These are phyloP conservation scores for Lodderomyces jiufengensis DNA, from an alignment of 1,139 yeast genomes.

Conservation along the genomic window DNA sequence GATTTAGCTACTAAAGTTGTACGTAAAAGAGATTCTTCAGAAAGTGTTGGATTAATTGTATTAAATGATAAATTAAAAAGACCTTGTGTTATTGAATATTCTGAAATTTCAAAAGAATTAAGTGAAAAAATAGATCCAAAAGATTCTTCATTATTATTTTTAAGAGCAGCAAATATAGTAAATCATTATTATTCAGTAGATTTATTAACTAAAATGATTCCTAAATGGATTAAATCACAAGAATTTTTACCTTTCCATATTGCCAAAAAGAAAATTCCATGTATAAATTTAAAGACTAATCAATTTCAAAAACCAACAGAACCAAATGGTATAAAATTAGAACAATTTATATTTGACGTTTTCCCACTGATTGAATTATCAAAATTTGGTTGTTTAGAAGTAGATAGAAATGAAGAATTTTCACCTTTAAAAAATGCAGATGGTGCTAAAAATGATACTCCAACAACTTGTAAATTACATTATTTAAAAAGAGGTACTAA, in stretches of 20 bases:
- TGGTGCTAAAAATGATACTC: constrained; percentile 78
- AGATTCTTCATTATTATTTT: constrained; percentile 53
- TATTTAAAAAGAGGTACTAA: constrained; percentile 66
- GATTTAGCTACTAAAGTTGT: constrained; percentile 93
- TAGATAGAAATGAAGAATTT: constrained; percentile 78
- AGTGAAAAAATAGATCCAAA: constrained; percentile 55
- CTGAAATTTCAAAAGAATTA: constrained; percentile 77
- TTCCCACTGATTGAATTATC: constrained; percentile 72
- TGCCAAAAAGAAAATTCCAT: constrained; percentile 85
- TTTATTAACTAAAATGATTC: constrained; percentile 56
- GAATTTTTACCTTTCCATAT: constrained; percentile 83
- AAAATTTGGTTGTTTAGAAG: constrained; percentile 92
- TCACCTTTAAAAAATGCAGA: constrained; percentile 92
- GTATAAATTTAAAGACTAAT: constrained; percentile 48
- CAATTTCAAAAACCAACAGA: constrained; percentile 55
- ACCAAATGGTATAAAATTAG: constrained; percentile 91
- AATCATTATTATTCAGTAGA: constrained; percentile 91
- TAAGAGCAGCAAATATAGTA: constrained; percentile 95
- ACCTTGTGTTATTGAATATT: constrained; percentile 94
- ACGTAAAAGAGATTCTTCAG: constrained; percentile 82
- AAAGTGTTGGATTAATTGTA: constrained; percentile 91
- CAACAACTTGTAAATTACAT: constrained; percentile 72
- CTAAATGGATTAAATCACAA: constrained; percentile 67
- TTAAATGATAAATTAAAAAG: constrained; percentile 52
- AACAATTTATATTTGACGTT: constrained; percentile 96